Conservation (phyloP, 371 early-diverging fungal genomes). For the Mucor ambiguus region DNA sequence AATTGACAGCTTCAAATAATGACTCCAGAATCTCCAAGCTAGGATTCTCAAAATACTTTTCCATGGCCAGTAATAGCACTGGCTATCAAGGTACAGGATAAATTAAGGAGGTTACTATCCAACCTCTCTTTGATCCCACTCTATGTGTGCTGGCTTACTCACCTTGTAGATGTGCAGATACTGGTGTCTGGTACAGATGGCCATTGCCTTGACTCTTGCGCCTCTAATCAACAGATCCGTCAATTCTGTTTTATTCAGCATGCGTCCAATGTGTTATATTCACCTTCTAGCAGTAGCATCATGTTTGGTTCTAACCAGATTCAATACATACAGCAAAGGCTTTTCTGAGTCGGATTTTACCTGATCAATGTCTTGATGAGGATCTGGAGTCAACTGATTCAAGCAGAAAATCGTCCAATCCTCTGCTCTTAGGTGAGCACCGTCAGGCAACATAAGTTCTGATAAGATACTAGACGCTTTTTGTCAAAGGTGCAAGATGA, state of each 20-base stretch:
- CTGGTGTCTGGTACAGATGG: conserved; percentile 86
- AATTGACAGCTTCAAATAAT: conserved; percentile 82
- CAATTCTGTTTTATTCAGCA: background rate
- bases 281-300: conserved; percentile 81
- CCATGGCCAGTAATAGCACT: conserved; percentile 84
- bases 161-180: conserved; percentile 95
- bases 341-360: conserved; percentile 50
- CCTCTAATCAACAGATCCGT: conserved; percentile 54
- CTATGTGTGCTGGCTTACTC: background rate
- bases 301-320: conserved; percentile 87
- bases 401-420: conserved; percentile 96
- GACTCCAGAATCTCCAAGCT: conserved; percentile 73
- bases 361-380: conserved; percentile 35
- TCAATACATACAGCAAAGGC: conserved; percentile 84
- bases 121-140: background rate
- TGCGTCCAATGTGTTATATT: background rate
- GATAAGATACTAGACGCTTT: conserved; percentile 69
- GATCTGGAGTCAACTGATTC: conserved; percentile 72
- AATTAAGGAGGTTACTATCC: background rate
- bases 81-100: conserved; percentile 54
- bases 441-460: conserved; percentile 96
- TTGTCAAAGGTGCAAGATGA: background rate
- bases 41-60: conserved; percentile 87
- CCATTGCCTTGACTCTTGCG: conserved; percentile 93
- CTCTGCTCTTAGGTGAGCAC: conserved; percentile 87